phyloP scores from a whole-genome alignment of 2,329 filamentous ascomycete genomes.

The Juglanconis oblonga region DNA sequence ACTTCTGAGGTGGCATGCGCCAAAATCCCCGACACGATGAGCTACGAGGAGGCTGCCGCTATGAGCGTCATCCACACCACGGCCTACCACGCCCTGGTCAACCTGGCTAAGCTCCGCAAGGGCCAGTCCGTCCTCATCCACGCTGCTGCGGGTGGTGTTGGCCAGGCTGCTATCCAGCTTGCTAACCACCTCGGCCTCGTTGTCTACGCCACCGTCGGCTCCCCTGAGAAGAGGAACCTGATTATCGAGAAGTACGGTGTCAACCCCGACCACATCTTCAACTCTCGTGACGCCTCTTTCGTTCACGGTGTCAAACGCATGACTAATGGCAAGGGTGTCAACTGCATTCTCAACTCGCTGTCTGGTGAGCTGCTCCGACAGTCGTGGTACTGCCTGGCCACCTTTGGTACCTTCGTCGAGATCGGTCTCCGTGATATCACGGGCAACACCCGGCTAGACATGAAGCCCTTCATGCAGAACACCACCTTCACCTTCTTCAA shows the following conservation, averaged over 20 bases:
- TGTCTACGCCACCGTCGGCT: slow-evolving; percentile 14
- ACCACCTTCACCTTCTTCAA: slow-evolving; percentile 30
- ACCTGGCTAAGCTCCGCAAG: slow-evolving; percentile 21
- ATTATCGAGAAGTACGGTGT: slow-evolving; percentile 20
- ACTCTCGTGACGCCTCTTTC: slow-evolving; percentile 24
- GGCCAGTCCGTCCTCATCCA: slow-evolving; percentile 27
- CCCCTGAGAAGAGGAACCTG: slow-evolving; percentile 8
- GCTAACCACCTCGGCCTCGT: slow-evolving; percentile 19
- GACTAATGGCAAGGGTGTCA: slow-evolving; percentile 27
- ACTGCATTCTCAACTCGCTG: slow-evolving; percentile 31
- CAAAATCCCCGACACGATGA: slow-evolving; percentile 19
- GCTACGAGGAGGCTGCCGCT: slow-evolving; percentile 18
- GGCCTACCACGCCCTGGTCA: slow-evolving; percentile 25
- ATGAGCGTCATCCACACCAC: slow-evolving; percentile 26
- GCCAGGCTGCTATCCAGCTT: slow-evolving; percentile 14
- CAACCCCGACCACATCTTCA: slow-evolving; percentile 28
- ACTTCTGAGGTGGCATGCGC: slow-evolving; percentile 2
- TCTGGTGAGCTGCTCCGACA: slow-evolving; percentile 27
- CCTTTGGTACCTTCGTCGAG: slow-evolving; percentile 18
- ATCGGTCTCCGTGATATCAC: slow-evolving; percentile 19
- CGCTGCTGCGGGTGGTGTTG: slow-evolving; percentile 21
- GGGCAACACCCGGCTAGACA: slow-evolving; percentile 33
- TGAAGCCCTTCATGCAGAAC: slow-evolving; percentile 23
- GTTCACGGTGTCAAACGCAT: slow-evolving; percentile 23
- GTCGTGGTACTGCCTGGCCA: slow-evolving; percentile 20